A percentile compares a stretch with the other conserved stretches of the same genome.
These are phyloP conservation scores for Pseudomassariella vexata DNA, from an alignment of 2,329 filamentous ascomycete genomes.

Conservation along the genomic window DNA sequence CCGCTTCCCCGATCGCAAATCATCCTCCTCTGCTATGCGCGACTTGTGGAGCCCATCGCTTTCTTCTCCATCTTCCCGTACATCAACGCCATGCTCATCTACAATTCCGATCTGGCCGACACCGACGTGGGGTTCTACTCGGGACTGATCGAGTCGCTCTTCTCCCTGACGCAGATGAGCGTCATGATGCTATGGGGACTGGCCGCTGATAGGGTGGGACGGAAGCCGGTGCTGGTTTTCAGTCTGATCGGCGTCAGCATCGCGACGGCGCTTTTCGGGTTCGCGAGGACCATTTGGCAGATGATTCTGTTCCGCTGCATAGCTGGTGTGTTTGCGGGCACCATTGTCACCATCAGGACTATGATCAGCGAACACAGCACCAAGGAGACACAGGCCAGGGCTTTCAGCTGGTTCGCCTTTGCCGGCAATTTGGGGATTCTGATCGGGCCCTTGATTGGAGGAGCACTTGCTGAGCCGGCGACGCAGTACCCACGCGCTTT, in stretches of 20 bases:
- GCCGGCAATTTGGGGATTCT: constrained; percentile 69
- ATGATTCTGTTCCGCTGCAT: constrained; percentile 69
- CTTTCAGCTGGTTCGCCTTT: constrained; percentile 75
- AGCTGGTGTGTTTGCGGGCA: constrained; percentile 69
- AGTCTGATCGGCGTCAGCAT: constrained; percentile 60
- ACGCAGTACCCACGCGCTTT: constrained; percentile 57
- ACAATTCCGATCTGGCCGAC: constrained; percentile 54
- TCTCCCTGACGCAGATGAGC: constrained; percentile 70
- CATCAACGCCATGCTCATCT: constrained; percentile 70
- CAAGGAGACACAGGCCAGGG: constrained; percentile 61
- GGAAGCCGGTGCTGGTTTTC: constrained; percentile 66
- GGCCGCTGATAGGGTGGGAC: constrained; percentile 61
- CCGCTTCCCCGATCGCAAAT: constrained; percentile 61
- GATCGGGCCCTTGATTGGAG: constrained; percentile 65
- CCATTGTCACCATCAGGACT: constrained; percentile 66
- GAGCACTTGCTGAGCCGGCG: constrained; percentile 62
- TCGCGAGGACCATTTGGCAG: constrained; percentile 61
- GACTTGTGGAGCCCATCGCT: constrained; percentile 70
- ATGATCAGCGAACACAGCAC: constrained; percentile 74
- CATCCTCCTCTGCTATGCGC: constrained; percentile 65
- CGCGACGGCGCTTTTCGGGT: constrained; percentile 60
- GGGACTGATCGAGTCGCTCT: constrained; percentile 69
- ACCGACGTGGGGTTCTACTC: constrained; percentile 75
- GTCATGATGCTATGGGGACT: constrained; percentile 72
- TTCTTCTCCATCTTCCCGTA: constrained; percentile 82